phyloP scores from a whole-genome alignment of 805 yeast species.

The Barnettozyma sucrosica region DNA sequence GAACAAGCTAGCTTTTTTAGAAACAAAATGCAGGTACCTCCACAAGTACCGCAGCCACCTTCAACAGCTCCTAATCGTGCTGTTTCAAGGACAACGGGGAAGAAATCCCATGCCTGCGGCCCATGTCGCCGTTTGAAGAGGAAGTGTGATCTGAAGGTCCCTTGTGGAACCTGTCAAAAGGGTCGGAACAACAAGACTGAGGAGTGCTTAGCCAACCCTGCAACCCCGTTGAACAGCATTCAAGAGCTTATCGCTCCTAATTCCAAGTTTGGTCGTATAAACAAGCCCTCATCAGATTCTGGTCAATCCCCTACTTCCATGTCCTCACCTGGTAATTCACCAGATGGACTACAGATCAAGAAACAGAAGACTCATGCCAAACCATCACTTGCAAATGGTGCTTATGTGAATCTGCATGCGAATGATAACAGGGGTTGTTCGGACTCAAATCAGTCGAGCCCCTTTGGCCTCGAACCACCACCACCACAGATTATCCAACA shows the following conservation, averaged over 20 bases:
- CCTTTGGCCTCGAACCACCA: not conserved
- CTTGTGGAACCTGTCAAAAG: conserved; percentile 24
- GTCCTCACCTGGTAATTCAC: not conserved
- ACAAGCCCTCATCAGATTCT: conserved; percentile 8
- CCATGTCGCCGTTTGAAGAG: conserved; percentile 27
- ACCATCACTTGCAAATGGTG: not conserved
- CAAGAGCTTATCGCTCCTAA: conserved; percentile 23
- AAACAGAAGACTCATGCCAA: conserved; percentile 2
- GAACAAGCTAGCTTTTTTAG: no score
- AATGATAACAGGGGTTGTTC: not conserved
- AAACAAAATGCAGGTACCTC: not conserved
- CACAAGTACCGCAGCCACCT: not conserved
- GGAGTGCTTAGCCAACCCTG: conserved; percentile 24
- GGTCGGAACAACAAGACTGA: conserved; percentile 22
- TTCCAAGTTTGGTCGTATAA: conserved; percentile 19
- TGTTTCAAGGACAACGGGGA: conserved; percentile 10
- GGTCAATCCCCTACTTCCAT: conserved; percentile 6
- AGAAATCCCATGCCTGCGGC: conserved; percentile 27
- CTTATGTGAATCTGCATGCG: conserved; percentile 9
- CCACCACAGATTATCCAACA: not conserved
- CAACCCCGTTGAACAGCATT: conserved; percentile 19
- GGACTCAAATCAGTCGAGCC: not conserved
- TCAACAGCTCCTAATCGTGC: conserved; percentile 2
- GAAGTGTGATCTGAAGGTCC: conserved; percentile 24
- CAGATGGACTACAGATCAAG: not conserved